Base-by-base conservation (phyloP, 2,329 filamentous ascomycete genomes). In the Ascochyta koolunga region DNA sequence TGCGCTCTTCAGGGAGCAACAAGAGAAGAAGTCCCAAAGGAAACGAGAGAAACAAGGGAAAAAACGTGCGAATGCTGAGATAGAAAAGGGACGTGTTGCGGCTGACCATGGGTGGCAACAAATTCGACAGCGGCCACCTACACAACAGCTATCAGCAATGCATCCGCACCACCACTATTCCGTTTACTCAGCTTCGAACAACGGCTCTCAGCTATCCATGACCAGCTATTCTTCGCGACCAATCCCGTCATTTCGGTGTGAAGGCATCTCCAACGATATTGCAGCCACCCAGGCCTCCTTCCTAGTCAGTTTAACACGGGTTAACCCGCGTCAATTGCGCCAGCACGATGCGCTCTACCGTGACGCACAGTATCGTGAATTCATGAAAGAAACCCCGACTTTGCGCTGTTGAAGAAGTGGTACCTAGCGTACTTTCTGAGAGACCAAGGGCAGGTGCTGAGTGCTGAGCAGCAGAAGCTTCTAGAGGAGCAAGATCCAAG, bases 241-340 rank as follows among this genome's bases (percentile, higher is more conserved):
- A 15, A 2, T 10, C 5, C 21, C 19, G 6, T 3, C 21, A 15
- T 6, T 25, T 16, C 37, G 16, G 15, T 5, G 15, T 24, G 21
- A 39, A 16, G 16, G 7, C 16, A 21, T 22, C 6, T n/a, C 10
- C n/a, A 16, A 25, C 13, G 37, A 39, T 11, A 16, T 19, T 10
- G n/a, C 7, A 13, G 29, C 27, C 36, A 44, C 45, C 46, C 57
- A 45, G 38, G 37, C 39, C 21, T 16, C 29, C 8, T 40, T 41
- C 19, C 35, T 41, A 21, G 16, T 21, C 29, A n/a, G 21, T 19
- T 31, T 42, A 22, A 24, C 36, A 40, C 36, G 36, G 15, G 19
- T 36, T 1, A 19, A 40, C 6, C 37, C 45, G 3, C 36, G 29
- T 9, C 36, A 40, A 19, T 18, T 50, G 5, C 32, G 11, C n/a